Conservation (phyloP, 2,329 filamentous ascomycete species). For the Dothideomycetes sp. region DNA sequence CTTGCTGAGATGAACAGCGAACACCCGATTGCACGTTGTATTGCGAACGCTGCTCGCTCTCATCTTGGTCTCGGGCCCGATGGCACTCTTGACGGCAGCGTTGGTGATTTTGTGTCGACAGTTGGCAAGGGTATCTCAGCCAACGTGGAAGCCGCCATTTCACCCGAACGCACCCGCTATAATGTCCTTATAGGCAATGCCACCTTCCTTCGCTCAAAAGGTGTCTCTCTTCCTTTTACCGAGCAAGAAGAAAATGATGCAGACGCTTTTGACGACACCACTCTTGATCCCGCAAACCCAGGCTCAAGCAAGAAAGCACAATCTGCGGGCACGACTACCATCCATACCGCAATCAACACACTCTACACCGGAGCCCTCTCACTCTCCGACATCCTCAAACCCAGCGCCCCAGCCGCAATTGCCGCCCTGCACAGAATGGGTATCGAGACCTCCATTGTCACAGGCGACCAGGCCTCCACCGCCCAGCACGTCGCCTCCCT, state of each 20-base stretch:
- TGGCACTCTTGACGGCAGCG: conserved; percentile 66
- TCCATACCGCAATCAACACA: conserved; percentile 80
- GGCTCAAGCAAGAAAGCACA: conserved; percentile 14
- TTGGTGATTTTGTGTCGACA: conserved; percentile 72
- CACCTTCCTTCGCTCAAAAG: conserved; percentile 60
- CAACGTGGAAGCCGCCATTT: conserved; percentile 62
- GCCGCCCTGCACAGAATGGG: conserved; percentile 74
- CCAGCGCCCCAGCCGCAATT: conserved; percentile 70
- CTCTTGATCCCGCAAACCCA: conserved; percentile 10
- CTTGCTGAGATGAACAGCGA: conserved; percentile 94
- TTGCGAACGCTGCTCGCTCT: conserved; percentile 62
- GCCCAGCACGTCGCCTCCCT: conserved; percentile 72
- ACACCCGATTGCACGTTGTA: conserved; percentile 88
- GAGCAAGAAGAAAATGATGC: conserved; percentile 42
- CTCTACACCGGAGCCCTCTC: conserved; percentile 71
- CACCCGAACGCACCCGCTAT: conserved; percentile 60
- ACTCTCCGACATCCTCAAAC: conserved; percentile 84
- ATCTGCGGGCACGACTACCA: conserved; percentile 67
- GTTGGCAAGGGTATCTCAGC: conserved; percentile 82
- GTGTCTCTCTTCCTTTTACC: conserved; percentile 49
- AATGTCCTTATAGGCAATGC: conserved; percentile 76
- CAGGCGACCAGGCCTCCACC: conserved; percentile 78
- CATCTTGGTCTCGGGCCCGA: conserved; percentile 64
- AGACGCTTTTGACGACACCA: conserved; percentile 13
- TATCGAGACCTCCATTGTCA: conserved; percentile 82